A percentile compares a stretch with the other conserved stretches of the same genome.
These are phyloP conservation scores for Verticillium longisporum DNA, from an alignment of 2,329 filamentous ascomycete genomes.

Conservation along the genomic window DNA sequence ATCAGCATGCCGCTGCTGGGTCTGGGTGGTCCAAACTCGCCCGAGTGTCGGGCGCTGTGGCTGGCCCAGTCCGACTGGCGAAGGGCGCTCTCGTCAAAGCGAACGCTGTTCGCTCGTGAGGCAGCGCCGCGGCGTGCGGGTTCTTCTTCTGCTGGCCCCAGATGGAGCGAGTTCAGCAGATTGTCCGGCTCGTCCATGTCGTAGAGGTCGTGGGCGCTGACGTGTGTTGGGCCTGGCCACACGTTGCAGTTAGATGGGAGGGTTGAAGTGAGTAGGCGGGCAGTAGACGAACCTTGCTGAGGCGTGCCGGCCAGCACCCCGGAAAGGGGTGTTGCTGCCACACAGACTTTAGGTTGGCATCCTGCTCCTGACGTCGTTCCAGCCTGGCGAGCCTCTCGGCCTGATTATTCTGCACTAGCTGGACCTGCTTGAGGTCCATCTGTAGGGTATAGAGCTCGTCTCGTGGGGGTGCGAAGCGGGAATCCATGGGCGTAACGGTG, in stretches of 20 bases:
- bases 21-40: constrained; percentile 67
- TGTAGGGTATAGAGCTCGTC: constrained; percentile 63
- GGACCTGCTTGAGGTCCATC: constrained; percentile 64
- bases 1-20: constrained; percentile 82
- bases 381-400: constrained; percentile 54
- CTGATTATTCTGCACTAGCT: constrained; percentile 55
- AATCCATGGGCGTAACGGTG: constrained; percentile 49
- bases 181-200: constrained; percentile 84
- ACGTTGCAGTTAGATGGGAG: constrained; percentile 11
- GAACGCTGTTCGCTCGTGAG: constrained; percentile 92
- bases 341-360: constrained; percentile 70
- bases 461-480: constrained; percentile 50
- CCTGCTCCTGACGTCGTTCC: constrained; percentile 61
- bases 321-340: constrained; percentile 93
- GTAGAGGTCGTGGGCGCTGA: constrained; percentile 76
- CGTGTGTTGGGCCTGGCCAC: constrained; percentile 64
- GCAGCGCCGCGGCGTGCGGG: constrained; percentile 77
- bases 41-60: constrained; percentile 73
- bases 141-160: constrained; percentile 77
- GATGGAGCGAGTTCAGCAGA: constrained; percentile 71
- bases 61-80: constrained; percentile 76
- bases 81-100: constrained; percentile 92
- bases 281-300: constrained; percentile 64
- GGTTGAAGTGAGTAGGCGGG: neutral
- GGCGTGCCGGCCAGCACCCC: constrained; percentile 74